phyloP scores from a whole-genome alignment of 2,329 filamentous ascomycete species.

The Neopestalotiopsis sp. region DNA sequence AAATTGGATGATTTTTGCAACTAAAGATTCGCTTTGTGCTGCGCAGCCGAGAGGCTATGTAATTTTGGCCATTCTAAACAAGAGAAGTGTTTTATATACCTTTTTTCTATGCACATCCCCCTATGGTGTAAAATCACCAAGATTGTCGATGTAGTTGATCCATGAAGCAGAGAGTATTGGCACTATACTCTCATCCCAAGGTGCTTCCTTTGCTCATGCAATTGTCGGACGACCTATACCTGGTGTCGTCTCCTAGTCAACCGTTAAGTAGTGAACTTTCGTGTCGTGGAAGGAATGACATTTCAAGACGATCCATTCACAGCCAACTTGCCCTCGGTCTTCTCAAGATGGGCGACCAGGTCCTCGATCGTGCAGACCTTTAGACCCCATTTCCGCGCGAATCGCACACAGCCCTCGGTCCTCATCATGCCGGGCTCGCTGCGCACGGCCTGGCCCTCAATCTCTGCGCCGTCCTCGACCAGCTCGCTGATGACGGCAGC shows the following conservation, averaged over 20 bases:
- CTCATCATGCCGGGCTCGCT: slow-evolving; percentile 86
- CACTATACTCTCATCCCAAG: neutral
- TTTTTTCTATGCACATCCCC: neutral
- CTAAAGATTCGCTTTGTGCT: neutral
- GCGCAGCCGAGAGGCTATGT: neutral
- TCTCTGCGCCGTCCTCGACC: slow-evolving; percentile 81
- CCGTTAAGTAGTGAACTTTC: neutral
- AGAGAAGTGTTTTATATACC: neutral
- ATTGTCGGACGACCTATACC: neutral
- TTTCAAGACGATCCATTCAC: slow-evolving; percentile 44
- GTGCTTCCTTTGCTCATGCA: neutral
- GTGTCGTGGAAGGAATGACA: neutral
- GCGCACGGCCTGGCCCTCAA: slow-evolving; percentile 70
- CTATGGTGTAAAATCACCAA: neutral
- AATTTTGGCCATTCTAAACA: neutral
- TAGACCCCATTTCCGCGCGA: slow-evolving; percentile 86
- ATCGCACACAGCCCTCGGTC: slow-evolving; percentile 84
- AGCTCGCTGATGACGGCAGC: slow-evolving; percentile 91
- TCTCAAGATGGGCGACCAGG: slow-evolving; percentile 79
- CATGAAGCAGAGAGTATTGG: neutral
- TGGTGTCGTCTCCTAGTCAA: neutral
- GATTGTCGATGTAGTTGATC: neutral
- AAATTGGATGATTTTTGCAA: neutral
- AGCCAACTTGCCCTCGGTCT: slow-evolving; percentile 68
- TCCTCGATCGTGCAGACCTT: slow-evolving; percentile 97